Conservation (phyloP, 2,329 filamentous ascomycete genomes). For the Xylogone sp. region DNA sequence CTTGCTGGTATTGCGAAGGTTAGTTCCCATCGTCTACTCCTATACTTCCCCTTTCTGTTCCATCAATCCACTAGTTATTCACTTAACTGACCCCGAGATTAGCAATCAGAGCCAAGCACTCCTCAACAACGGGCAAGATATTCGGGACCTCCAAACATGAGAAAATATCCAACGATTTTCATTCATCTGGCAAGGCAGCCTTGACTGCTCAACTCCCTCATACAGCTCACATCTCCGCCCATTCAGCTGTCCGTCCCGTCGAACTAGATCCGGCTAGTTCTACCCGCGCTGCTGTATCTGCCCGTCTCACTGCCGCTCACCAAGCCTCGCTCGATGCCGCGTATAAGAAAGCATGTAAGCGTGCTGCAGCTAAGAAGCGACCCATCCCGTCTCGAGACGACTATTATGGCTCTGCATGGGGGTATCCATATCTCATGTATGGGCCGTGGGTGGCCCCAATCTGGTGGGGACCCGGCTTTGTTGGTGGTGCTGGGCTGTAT, state of each 20-base stretch:
- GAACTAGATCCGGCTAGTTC: conserved; percentile 12
- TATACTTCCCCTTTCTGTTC: too few species aligned
- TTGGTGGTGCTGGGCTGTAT: conserved; percentile 34
- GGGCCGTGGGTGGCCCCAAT: conserved; percentile 40
- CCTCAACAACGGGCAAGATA: conserved; percentile 40
- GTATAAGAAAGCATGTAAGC: conserved; percentile 50
- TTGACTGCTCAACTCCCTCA: conserved; percentile 48
- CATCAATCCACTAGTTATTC: too few species aligned
- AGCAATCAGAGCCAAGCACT: conserved; percentile 53
- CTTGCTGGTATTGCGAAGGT: conserved; percentile 80
- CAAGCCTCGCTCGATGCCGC: conserved; percentile 44
- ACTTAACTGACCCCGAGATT: neutral
- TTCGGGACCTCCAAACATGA: conserved; percentile 44
- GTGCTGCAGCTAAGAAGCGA: conserved; percentile 47
- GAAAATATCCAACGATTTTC: conserved; percentile 42
- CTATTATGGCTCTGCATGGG: conserved; percentile 43
- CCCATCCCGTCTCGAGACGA: conserved; percentile 42
- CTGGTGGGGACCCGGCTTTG: conserved; percentile 33
- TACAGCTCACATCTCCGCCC: conserved; percentile 68
- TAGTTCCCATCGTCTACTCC: conserved; percentile 7
- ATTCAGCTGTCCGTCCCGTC: conserved; percentile 58
- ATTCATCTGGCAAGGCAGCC: conserved; percentile 43
- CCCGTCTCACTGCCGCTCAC: conserved; percentile 23
- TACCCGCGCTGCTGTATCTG: conserved; percentile 22
- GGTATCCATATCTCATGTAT: conserved; percentile 46